Evolutionary conservation across 1,284 basidiomycete species (phyloP).

Genomic region (Volvariella volvacea): DNA sequence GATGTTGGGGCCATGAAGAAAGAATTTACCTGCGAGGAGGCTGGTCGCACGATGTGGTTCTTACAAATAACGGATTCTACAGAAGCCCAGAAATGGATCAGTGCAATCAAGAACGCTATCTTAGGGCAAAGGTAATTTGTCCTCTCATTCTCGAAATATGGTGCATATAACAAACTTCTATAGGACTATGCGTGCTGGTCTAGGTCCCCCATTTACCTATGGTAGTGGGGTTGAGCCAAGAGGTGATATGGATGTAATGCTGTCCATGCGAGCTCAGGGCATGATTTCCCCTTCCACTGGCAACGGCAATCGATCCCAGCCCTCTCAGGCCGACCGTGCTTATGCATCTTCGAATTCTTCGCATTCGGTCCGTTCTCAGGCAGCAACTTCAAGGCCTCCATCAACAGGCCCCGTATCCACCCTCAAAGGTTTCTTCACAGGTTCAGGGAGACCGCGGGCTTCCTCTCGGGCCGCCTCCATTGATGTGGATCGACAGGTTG

Average conservation of each 20-base stretch:
- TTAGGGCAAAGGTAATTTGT: constrained; percentile 55
- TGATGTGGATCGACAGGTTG: constrained; percentile 28
- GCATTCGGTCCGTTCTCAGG: constrained; percentile 37
- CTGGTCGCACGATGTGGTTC: constrained; percentile 56
- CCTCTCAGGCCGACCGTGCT: constrained; percentile 17
- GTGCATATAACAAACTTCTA: constrained; percentile 6
- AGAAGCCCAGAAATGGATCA: constrained; percentile 69
- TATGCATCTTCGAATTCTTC: constrained; percentile 39
- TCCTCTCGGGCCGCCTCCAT: constrained; percentile 44
- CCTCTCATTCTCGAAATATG: constrained; percentile 6
- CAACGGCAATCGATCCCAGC: constrained; percentile 12
- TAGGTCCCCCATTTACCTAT: constrained; percentile 41
- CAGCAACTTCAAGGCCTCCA: constrained; percentile 23
- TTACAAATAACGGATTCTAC: constrained; percentile 53
- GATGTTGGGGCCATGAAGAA: constrained; percentile 46
- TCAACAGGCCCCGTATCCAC: constrained; percentile 32
- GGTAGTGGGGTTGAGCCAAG: constrained; percentile 49
- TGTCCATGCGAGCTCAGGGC: constrained; percentile 68
- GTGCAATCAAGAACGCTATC: constrained; percentile 62
- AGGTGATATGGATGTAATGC: constrained; percentile 74
- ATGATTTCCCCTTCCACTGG: constrained; percentile 26
- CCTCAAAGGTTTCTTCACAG: constrained; percentile 54
- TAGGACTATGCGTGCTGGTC: constrained; percentile 61
- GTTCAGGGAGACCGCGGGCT: constrained; percentile 48
- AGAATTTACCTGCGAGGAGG: constrained; percentile 40